Conservation (phyloP, 2,329 filamentous ascomycete species). For the Paracoccidioides lutzii region DNA sequence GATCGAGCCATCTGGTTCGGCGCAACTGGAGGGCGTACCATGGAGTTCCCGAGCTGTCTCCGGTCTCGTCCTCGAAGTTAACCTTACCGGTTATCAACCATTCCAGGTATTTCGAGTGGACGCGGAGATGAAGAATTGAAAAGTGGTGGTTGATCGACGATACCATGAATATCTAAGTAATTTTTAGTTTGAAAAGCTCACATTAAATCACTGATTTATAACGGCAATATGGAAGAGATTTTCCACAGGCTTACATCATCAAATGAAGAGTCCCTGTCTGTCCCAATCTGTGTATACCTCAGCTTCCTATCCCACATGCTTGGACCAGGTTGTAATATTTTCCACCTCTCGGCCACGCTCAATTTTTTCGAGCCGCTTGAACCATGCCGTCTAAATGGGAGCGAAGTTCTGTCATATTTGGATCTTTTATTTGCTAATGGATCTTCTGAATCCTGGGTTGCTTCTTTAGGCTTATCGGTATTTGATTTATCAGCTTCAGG, state of each 20-base stretch:
- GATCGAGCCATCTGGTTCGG: conserved; percentile 47
- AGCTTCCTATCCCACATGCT: conserved; percentile 45
- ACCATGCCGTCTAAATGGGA: conserved; percentile 21
- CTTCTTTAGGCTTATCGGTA: conserved; percentile 16
- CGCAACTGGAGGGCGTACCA: conserved; percentile 43
- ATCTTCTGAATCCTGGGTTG: conserved; percentile 15
- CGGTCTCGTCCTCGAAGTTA: conserved; percentile 12
- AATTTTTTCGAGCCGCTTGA: conserved; percentile 28
- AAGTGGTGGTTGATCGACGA: conserved; percentile 52
- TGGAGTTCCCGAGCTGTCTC: conserved; percentile 18
- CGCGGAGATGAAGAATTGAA: conserved; percentile 44
- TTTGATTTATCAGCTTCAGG: conserved; percentile 23
- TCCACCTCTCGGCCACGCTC: conserved; percentile 40
- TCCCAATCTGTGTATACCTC: conserved; percentile 45
- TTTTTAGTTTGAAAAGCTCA: not conserved
- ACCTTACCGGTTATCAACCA: conserved; percentile 37
- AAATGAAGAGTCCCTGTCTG: conserved; percentile 32
- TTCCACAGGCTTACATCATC: conserved; percentile 39
- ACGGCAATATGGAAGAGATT: not conserved
- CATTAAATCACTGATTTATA: not conserved
- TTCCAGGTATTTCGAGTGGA: conserved; percentile 45
- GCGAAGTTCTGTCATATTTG: conserved; percentile 23
- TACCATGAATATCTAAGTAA: conserved; percentile 44
- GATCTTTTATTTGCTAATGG: conserved; percentile 28
- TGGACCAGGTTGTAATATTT: conserved; percentile 37